A percentile compares a stretch with the other conserved stretches of the same genome.
Evolutionary conservation across 2,329 filamentous ascomycete species (phyloP).

Genomic region (Pseudonectria buxi): DNA sequence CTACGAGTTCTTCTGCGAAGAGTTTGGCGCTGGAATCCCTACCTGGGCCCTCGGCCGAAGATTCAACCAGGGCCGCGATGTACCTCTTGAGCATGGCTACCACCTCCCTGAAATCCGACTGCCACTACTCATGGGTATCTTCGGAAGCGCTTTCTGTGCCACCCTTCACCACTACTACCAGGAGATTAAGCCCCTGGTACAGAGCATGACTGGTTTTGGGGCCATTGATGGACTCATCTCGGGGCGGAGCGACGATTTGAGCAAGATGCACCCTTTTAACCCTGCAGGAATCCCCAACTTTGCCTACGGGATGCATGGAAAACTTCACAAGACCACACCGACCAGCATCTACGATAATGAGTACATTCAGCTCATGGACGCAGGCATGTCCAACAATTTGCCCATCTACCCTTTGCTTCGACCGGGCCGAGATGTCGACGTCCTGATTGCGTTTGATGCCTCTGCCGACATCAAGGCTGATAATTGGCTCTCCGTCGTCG

Average conservation of each 20-base stretch:
- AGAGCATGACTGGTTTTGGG: conserved; percentile 65
- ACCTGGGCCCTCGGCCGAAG: conserved; percentile 86
- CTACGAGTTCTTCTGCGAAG: conserved; percentile 93
- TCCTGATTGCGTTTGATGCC: conserved; percentile 89
- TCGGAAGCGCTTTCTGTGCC: conserved; percentile 93
- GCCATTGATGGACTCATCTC: conserved; percentile 77
- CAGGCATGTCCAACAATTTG: conserved; percentile 97
- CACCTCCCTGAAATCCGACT: conserved; percentile 79
- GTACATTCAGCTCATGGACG: conserved; percentile 86
- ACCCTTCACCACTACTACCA: conserved; percentile 94
- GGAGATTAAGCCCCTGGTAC: conserved; percentile 78
- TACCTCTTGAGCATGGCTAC: conserved; percentile 52
- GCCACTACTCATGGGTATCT: conserved; percentile 85
- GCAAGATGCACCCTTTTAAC: conserved; percentile 91
- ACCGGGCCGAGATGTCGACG: conserved; percentile 79
- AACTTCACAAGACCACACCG: conserved; percentile 70
- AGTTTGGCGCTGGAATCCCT: conserved; percentile 83
- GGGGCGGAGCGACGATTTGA: conserved; percentile 73
- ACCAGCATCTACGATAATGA: conserved; percentile 63
- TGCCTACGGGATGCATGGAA: conserved; percentile 69
- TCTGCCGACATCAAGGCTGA: conserved; percentile 89
- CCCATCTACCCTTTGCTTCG: conserved; percentile 91
- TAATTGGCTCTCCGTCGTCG: conserved; percentile 92
- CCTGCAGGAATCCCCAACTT: conserved; percentile 89
- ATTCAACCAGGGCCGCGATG: conserved; percentile 60